Conservation (phyloP, 2,329 filamentous ascomycete genomes). For the Zasmidium cellare region DNA sequence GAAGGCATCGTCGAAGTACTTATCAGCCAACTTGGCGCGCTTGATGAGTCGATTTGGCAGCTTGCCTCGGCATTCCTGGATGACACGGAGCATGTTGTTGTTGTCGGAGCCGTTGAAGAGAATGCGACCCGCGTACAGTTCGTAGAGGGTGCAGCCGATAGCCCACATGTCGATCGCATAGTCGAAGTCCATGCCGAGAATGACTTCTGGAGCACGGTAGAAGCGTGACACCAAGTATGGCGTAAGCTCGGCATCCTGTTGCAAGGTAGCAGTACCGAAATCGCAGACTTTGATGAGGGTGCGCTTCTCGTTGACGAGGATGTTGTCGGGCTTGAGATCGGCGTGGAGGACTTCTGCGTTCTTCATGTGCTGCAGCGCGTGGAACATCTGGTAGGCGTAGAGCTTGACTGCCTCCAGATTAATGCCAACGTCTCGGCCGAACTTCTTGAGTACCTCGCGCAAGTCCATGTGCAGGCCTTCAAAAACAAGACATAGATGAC, state of each 20-base stretch:
- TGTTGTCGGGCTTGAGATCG: slow-evolving; percentile 97
- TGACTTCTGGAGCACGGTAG: slow-evolving; percentile 95
- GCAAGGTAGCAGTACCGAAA: slow-evolving; percentile 91
- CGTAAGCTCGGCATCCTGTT: slow-evolving; percentile 86
- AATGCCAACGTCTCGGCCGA: slow-evolving; percentile 90
- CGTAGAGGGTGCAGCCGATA: slow-evolving; percentile 93
- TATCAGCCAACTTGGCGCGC: slow-evolving; percentile 70
- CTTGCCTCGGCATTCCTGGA: slow-evolving; percentile 94
- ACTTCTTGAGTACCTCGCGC: slow-evolving; percentile 91
- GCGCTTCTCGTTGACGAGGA: slow-evolving; percentile 80
- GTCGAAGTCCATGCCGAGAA: slow-evolving; percentile 93
- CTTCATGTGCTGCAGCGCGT: slow-evolving; percentile 81
- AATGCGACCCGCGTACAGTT: slow-evolving; percentile 96
- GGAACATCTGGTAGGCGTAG: slow-evolving; percentile 93
- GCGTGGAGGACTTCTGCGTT: slow-evolving; percentile 93
- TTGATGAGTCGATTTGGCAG: slow-evolving; percentile 87
- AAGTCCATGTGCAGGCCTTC: slow-evolving; percentile 92
- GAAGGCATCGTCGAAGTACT: slow-evolving; percentile 68
- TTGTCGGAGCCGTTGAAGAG: slow-evolving; percentile 93
- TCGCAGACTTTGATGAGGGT: slow-evolving; percentile 93
- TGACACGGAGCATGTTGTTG: slow-evolving; percentile 95
- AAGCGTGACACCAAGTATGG: slow-evolving; percentile 96
- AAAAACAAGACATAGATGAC: slow-evolving; percentile 94
- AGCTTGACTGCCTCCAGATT: slow-evolving; percentile 82
- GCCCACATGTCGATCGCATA: slow-evolving; percentile 97